phyloP scores from a whole-genome alignment of 495 filamentous ascomycete species.

The Penicillium pancosmium region DNA sequence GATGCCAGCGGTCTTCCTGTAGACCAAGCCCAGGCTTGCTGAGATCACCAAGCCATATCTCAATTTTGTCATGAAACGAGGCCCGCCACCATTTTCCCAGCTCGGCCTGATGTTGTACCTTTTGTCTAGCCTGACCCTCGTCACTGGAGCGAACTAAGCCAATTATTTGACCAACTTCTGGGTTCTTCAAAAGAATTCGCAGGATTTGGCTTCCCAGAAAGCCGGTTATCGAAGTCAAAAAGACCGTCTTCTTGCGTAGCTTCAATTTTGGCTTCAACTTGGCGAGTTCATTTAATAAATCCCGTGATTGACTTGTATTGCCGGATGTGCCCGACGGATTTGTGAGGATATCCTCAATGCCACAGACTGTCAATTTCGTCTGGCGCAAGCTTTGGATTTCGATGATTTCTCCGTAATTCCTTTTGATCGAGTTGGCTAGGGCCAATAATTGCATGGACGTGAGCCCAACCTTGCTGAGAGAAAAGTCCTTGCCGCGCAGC shows the following conservation, averaged over 20 bases:
- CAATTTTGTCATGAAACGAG: constrained; percentile 15
- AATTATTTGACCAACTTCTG: constrained; percentile 20
- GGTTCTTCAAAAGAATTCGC: constrained; percentile 17
- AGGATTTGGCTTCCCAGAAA: constrained; percentile 36
- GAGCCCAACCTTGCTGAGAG: too few relatives aligned
- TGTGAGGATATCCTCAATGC: neutral
- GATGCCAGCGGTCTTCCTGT: constrained; percentile 17
- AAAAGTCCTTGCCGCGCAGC: too few relatives aligned
- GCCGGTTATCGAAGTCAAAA: too few relatives aligned
- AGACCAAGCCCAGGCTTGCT: constrained; percentile 28
- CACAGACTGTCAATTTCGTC: neutral
- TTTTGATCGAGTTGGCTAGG: neutral
- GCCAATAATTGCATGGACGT: neutral
- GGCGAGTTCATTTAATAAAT: neutral
- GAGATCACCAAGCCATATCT: constrained; percentile 37
- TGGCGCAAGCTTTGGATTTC: neutral
- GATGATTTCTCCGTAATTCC: neutral
- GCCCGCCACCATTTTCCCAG: constrained; percentile 32
- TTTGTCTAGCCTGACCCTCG: constrained; percentile 19
- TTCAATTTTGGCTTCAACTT: neutral
- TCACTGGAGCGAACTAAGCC: constrained; percentile 26
- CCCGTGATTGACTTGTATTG: neutral
- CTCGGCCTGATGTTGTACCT: constrained; percentile 20
- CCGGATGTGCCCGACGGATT: neutral
- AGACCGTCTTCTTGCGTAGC: constrained; percentile 6